Evolutionary conservation across 306 rosid species (phyloP), one percentile per base, ranked within the genome.

Genomic region (Astragalus membranaceus): DNA sequence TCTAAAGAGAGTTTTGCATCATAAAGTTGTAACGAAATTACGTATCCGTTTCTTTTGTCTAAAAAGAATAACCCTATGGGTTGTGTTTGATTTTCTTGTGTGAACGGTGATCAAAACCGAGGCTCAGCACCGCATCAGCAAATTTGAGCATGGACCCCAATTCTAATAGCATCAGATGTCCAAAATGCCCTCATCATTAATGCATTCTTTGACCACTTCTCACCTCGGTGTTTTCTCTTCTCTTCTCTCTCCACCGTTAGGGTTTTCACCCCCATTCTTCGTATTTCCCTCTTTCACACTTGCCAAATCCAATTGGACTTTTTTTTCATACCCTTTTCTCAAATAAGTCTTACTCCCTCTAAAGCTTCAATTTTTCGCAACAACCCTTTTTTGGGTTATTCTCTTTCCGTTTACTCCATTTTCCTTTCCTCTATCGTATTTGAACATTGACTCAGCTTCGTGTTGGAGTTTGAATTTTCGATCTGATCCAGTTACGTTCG

Each of bases 301-400:
- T 68, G 7, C 49, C 33, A 42, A 57, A 67, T 75, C 60, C 53
- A 14, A 8, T 16, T 67, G 4, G 16, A 59, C 76, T 35, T 59
- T 47, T 30, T 41, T 59, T 8, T 7, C 37, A 47, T 11, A 15
- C 74, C 66, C 46, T 66, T 75, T 66, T 75, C 44, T 29, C 5
- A 7, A 20, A 3, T 3, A 46, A 46, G 14, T 75, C 61, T 3
- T 49, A 59, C 41, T 65, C 70, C 60, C 75, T 33, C 46, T 1
- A 68, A 85, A 76, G 82, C 62, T 67, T 69, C 68, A 69, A 63
- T 37, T 65, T 75, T 72, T 78, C 39, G 3, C 42, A 10, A 47
- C 23, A 49, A 55, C 66, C 54, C 20, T 12, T 29, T 39, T 61
- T 61, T 26, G 13, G 14, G 20, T 1, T n/a, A 10, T 64, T 54